These are phyloP conservation scores for Cyathus striatus DNA, from an alignment of 768 basidiomycete genomes.

Conservation along the genomic window DNA sequence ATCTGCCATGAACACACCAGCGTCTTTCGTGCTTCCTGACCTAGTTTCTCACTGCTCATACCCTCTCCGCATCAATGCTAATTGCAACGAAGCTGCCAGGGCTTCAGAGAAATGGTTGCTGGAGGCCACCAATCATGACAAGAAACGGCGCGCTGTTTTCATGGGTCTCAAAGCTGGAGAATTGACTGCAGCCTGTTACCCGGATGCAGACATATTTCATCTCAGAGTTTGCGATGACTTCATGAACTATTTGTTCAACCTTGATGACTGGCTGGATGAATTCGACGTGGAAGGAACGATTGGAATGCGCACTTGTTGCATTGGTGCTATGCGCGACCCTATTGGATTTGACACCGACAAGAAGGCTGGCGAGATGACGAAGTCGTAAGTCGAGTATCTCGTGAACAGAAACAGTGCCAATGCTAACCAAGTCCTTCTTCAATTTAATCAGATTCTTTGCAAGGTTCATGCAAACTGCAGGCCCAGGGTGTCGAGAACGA, in stretches of 20 bases:
- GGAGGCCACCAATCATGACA: constrained; percentile 8
- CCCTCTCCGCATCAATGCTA: constrained; percentile 14
- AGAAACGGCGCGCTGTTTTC: constrained; percentile 14
- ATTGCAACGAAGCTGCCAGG: constrained; percentile 11
- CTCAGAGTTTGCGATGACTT: constrained; percentile 43
- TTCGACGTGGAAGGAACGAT: constrained; percentile 12
- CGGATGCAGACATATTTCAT: constrained; percentile 31
- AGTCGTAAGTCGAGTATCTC: constrained; percentile 10
- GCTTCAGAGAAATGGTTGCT: constrained; percentile 18
- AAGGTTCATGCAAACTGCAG: constrained; percentile 4
- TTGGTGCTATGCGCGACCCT: constrained; percentile 16
- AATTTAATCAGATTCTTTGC: constrained; percentile 9
- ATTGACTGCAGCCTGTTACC: constrained; percentile 39
- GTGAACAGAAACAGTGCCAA: neutral
- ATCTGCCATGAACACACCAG: neutral
- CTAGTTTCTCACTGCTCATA: constrained; percentile 20
- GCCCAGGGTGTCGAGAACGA: constrained; percentile 22
- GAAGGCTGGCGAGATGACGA: constrained; percentile 14
- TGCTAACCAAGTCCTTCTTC: neutral
- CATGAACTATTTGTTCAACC: constrained; percentile 25
- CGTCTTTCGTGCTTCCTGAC: constrained; percentile 20
- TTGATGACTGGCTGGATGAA: constrained; percentile 15
- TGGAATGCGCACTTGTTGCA: constrained; percentile 12
- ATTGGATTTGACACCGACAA: constrained; percentile 12
- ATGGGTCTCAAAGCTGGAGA: constrained; percentile 36